Conservation (phyloP, 78 protist species). For the Creolimax fragrantissima region DNA sequence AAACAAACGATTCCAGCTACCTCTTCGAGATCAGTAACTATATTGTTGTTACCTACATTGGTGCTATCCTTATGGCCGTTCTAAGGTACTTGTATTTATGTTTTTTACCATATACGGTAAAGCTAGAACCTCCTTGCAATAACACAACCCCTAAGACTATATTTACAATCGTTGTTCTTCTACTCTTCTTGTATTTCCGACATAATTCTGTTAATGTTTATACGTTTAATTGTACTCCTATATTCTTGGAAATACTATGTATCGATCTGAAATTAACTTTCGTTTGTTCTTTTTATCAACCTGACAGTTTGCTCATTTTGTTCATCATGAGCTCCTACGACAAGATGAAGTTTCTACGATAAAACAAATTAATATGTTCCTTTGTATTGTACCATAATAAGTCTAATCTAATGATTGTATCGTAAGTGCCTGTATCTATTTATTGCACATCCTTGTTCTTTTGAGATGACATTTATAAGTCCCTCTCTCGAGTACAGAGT, state of each 20-base stretch:
- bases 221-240: background rate
- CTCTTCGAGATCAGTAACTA: background rate
- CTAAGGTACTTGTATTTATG: background rate
- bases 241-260: background rate
- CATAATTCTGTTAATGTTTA: background rate
- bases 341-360: background rate
- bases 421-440: no score
- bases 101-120: background rate
- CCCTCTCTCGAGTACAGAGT: no score
- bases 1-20: background rate
- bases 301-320: background rate
- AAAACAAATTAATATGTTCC: no score
- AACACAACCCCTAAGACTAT: no score
- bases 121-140: no score
- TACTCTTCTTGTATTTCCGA: background rate
- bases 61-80: background rate
- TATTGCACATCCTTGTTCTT: no score
- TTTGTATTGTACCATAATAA: no score
- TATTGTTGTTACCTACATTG: background rate
- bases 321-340: background rate
- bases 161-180: background rate
- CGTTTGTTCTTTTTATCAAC: background rate
- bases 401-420: no score
- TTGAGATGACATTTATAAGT: no score
- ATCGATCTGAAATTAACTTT: no score